Evolutionary conservation across 352 stramenopile species (phyloP).

Genomic region (Phytophthora hibernalis): DNA sequence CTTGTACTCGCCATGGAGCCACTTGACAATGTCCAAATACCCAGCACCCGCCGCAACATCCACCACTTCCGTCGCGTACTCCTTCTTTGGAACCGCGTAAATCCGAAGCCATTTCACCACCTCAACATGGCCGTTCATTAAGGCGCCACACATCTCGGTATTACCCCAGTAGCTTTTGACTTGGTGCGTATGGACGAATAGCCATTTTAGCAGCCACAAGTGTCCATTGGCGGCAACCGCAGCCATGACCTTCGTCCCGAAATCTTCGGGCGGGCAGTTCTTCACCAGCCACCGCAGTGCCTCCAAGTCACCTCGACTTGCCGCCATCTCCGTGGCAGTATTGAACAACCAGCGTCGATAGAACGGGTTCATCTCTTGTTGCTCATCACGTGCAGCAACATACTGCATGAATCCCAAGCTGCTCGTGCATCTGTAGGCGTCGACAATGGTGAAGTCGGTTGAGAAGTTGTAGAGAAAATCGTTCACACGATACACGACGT

Average conservation of each 20-base stretch:
- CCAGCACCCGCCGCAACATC: conserved; percentile 23
- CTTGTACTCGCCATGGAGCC: conserved; percentile 25
- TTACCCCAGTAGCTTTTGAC: conserved; percentile 31
- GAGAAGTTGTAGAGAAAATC: conserved; percentile 29
- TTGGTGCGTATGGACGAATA: conserved; percentile 16
- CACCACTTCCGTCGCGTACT: conserved; percentile 28
- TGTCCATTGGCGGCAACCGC: conserved; percentile 26
- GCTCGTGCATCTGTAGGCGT: conserved; percentile 16
- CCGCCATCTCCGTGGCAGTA: conserved; percentile 18
- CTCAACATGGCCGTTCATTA: conserved; percentile 16
- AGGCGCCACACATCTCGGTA: conserved; percentile 28
- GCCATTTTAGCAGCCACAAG: conserved; percentile 30
- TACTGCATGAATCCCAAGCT: conserved; percentile 23
- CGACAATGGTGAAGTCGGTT: conserved; percentile 18
- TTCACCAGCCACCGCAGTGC: conserved; percentile 1
- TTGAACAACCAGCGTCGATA: conserved; percentile 37
- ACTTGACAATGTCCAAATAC: conserved; percentile 24
- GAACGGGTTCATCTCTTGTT: conserved; percentile 17
- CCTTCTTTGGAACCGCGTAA: conserved; percentile 13
- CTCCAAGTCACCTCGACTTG: not conserved
- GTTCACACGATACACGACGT: conserved; percentile 21
- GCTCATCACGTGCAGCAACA: conserved; percentile 25
- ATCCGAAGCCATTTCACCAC: conserved; percentile 26
- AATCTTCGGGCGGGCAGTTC: conserved; percentile 23
- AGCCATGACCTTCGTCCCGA: conserved; percentile 29